A percentile compares a stretch with the other conserved stretches of the same genome.
Conservation (phyloP, 352 stramenopile genomes). For the Phytophthora pinifolia region DNA sequence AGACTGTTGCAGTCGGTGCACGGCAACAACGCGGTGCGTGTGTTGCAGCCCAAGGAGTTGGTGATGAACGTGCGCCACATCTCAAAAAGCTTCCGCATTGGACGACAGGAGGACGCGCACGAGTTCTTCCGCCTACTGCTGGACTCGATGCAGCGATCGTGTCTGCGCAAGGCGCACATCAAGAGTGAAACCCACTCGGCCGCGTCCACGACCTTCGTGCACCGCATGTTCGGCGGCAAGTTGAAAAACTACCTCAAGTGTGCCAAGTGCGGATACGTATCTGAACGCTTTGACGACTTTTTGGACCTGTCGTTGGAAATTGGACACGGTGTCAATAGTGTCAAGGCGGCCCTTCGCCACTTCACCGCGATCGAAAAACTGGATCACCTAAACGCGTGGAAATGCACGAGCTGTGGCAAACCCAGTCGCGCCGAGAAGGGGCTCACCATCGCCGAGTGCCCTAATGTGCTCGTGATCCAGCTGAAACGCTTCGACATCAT, state of each 20-base stretch:
- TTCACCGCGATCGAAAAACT: constrained; percentile 86
- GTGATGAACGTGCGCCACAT: constrained; percentile 87
- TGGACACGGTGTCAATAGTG: constrained; percentile 63
- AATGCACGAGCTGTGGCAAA: constrained; percentile 81
- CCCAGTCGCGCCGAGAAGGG: constrained; percentile 79
- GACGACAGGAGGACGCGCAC: constrained; percentile 90
- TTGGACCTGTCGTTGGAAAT: constrained; percentile 91
- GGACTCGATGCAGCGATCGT: constrained; percentile 84
- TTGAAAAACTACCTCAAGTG: constrained; percentile 86
- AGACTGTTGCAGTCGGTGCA: constrained; percentile 70
- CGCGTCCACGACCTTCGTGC: constrained; percentile 75
- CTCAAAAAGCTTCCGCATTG: constrained; percentile 86
- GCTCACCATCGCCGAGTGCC: constrained; percentile 74
- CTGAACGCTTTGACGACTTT: constrained; percentile 83
- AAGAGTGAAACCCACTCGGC: constrained; percentile 62
- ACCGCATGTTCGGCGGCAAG: constrained; percentile 85
- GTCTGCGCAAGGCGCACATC: constrained; percentile 67
- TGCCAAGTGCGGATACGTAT: constrained; percentile 79
- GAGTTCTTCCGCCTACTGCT: constrained; percentile 91
- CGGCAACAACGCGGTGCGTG: constrained; percentile 32
- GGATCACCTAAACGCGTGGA: constrained; percentile 86
- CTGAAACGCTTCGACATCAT: constrained; percentile 90
- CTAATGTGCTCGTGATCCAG: constrained; percentile 89
- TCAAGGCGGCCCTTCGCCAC: constrained; percentile 75
- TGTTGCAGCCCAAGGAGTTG: constrained; percentile 78